Evolutionary conservation across 2,329 filamentous ascomycete species (phyloP), one percentile per base, ranked within the genome.

Genomic region (Aaosphaeria pasadenensis): DNA sequence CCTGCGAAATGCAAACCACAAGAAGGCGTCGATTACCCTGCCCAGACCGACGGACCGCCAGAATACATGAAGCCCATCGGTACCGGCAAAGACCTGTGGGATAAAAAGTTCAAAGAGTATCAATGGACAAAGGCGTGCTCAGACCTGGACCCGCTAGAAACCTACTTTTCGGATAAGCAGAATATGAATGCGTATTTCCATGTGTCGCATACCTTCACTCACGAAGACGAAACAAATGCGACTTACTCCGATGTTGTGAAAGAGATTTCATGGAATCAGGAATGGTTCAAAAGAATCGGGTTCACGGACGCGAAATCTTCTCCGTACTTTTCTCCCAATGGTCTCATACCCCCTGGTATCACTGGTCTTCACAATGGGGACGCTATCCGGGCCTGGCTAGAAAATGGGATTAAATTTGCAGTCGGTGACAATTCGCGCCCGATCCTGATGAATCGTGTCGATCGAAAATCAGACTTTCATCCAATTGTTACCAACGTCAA

Each of bases 341-440:
- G 80, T 17, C 71, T 84, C 43, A 80, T 84, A 48, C 81, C 81
- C 4, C 81, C 81, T 0, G 80, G 79, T 24, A 84, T 84, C 52
- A 84, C 81, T 5, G 81, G 81, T 42, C 60, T 84, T 30, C 80
- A 83, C 67, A 84, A 84, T 56, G 81, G 78, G 11, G 81, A 84
- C 60, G 81, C 77, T 7, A 73, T 84, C 40, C 66, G 64, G 36
- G 81, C 80, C 9, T 84, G 79, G 79, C 67, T 70, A 51, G 78
- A 81, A 42, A 78, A 79, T 49, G 79, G 80, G 17, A 77, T 84
- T 53, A 72, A 58, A 13, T 74, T 79, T 56, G 79, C 77, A 44
- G 80, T 84, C 7, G 81, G 81, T 32, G 81, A 84, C 62, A 84
- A 84, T 66, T 82, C 80, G 5, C 74, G 81, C 3, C 68, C 79